Conservation (phyloP, 2,329 filamentous ascomycete genomes). For the Aspergillus pseudoviridinutans region DNA sequence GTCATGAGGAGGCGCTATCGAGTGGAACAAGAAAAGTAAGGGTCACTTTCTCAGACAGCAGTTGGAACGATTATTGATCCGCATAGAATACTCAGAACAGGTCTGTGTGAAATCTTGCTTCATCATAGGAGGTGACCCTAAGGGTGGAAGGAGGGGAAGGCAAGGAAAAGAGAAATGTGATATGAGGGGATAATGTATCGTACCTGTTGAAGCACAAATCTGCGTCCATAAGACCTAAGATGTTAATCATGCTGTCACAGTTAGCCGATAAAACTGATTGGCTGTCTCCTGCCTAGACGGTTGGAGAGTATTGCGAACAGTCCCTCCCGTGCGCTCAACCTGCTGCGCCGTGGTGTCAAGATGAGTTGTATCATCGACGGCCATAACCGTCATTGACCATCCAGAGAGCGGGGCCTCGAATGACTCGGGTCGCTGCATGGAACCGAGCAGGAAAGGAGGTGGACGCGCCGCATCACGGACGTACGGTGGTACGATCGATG, state of each 20-base stretch:
- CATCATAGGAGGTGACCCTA: conserved; percentile 43
- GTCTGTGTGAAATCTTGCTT: conserved; percentile 54
- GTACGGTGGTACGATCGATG: neutral
- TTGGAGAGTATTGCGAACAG: conserved; percentile 71
- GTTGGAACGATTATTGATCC: conserved; percentile 44
- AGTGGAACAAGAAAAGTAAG: conserved; percentile 10
- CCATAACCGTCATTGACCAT: conserved; percentile 52
- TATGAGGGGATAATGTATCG: neutral
- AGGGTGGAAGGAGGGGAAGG: conserved; percentile 2
- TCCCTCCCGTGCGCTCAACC: conserved; percentile 67
- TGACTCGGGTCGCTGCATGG: neutral
- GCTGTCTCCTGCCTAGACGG: conserved; percentile 72
- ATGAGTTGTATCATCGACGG: conserved; percentile 68
- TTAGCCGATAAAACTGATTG: conserved; percentile 67
- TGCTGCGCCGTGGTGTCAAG: conserved; percentile 49
- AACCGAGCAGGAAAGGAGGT: neutral
- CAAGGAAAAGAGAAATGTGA: neutral
- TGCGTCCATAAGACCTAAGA: conserved; percentile 5
- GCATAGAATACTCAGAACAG: conserved; percentile 63
- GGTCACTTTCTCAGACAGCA: conserved; percentile 44
- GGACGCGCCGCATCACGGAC: neutral
- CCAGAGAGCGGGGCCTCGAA: conserved; percentile 17
- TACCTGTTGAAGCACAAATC: neutral
- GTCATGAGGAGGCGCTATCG: neutral
- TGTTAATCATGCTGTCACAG: conserved; percentile 4